These are phyloP conservation scores for Mortierella sp. DNA, from an alignment of 371 early-diverging fungal genomes.

Conservation along the genomic window DNA sequence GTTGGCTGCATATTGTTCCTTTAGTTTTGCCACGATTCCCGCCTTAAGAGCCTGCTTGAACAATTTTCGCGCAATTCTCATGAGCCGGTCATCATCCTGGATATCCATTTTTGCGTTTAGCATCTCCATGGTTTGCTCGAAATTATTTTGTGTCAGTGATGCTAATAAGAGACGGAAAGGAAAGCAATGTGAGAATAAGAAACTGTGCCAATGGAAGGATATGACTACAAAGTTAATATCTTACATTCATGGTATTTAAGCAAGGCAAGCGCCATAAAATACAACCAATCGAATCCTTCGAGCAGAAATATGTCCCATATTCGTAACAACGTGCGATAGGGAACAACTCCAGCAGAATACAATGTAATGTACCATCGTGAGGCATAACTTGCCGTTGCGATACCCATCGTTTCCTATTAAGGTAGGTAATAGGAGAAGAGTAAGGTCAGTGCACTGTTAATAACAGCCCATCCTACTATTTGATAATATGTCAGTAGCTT, in stretches of 20 bases:
- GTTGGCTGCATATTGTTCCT: slow-evolving; percentile 17
- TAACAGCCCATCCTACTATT: too few species aligned
- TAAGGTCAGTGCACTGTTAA: not conserved
- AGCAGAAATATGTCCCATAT: slow-evolving; percentile 75
- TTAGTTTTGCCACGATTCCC: slow-evolving; percentile 38
- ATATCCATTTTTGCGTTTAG: slow-evolving; percentile 66
- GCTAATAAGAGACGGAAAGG: slow-evolving; percentile 32
- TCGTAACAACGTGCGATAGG: slow-evolving; percentile 67
- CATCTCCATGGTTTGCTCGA: slow-evolving; percentile 67
- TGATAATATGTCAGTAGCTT: too few species aligned
- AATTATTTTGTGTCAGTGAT: slow-evolving; percentile 56
- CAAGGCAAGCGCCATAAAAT: slow-evolving; percentile 69
- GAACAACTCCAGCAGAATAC: slow-evolving; percentile 70
- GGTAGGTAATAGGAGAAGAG: not conserved
- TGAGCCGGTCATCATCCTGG: slow-evolving; percentile 64
- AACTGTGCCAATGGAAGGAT: not conserved
- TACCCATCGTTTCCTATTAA: slow-evolving; percentile 59
- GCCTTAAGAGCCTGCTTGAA: slow-evolving; percentile 48
- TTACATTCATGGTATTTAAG: slow-evolving; percentile 69
- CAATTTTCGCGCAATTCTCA: slow-evolving; percentile 59
- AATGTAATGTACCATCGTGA: slow-evolving; percentile 78
- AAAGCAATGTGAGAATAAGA: not conserved
- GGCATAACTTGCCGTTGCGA: slow-evolving; percentile 67
- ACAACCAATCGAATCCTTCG: slow-evolving; percentile 70
- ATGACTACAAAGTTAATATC: not conserved